phyloP scores from a whole-genome alignment of 495 filamentous ascomycete genomes.

The Daldinia grandis region DNA sequence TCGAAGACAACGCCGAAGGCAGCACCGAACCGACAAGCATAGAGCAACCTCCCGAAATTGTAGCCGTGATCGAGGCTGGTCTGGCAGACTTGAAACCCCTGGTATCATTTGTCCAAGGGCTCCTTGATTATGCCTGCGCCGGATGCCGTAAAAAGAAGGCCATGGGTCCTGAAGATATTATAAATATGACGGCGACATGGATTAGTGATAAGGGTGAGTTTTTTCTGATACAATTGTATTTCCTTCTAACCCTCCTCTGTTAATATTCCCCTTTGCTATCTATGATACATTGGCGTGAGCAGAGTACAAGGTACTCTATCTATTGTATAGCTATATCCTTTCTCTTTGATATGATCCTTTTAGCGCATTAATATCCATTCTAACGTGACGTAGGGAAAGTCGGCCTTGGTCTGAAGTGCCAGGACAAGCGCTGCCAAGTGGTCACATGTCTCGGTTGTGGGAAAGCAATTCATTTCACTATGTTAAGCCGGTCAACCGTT shows the following conservation, averaged over 20 bases:
- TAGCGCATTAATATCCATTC: not conserved
- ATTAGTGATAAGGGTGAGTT: constrained; percentile 7
- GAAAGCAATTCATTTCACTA: not conserved
- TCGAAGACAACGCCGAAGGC: not conserved
- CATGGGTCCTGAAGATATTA: constrained; percentile 4
- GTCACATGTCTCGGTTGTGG: constrained; percentile 31
- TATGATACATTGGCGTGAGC: not conserved
- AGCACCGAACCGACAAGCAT: constrained; percentile 11
- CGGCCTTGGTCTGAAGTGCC: constrained; percentile 19
- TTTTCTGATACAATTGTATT: not conserved
- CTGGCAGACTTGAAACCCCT: constrained; percentile 18
- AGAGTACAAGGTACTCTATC: not conserved
- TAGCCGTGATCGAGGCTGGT: not conserved
- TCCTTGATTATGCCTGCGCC: constrained; percentile 12
- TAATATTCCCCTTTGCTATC: too few relatives aligned
- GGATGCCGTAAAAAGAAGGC: constrained; percentile 6
- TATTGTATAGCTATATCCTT: not conserved
- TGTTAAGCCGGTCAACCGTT: too few relatives aligned
- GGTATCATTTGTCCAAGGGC: constrained; percentile 12
- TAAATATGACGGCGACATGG: constrained; percentile 26
- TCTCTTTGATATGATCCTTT: not conserved
- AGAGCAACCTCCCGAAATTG: constrained; percentile 5
- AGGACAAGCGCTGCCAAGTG: not conserved
- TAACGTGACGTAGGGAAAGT: constrained; percentile 19
- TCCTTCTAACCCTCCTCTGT: too few relatives aligned